These are phyloP conservation scores for Cercophora scortea DNA, from an alignment of 495 filamentous ascomycete genomes.

Conservation along the genomic window DNA sequence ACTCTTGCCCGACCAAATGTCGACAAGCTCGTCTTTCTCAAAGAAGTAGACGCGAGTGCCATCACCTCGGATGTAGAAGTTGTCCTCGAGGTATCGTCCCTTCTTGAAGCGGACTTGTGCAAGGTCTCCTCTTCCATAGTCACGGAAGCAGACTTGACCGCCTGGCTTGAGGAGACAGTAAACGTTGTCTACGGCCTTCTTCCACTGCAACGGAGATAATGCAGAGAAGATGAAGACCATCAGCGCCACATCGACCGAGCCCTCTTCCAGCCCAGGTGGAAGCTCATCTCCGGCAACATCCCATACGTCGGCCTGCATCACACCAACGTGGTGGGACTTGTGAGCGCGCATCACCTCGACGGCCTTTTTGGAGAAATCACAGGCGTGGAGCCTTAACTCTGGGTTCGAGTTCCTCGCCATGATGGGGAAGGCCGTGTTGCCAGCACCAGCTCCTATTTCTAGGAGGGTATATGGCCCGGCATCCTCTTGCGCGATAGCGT, in stretches of 20 bases:
- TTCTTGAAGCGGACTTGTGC: conserved; percentile 97
- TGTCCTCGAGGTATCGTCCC: conserved; percentile 83
- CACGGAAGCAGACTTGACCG: conserved; percentile 83
- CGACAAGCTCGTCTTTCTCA: conserved; percentile 68
- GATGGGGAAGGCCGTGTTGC: conserved; percentile 92
- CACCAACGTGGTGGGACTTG: conserved; percentile 50
- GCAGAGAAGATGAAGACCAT: conserved; percentile 98
- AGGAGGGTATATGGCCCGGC: conserved; percentile 59
- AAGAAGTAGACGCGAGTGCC: conserved; percentile 98
- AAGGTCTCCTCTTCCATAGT: conserved; percentile 91
- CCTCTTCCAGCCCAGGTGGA: conserved; percentile 67
- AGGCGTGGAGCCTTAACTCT: conserved; percentile 73
- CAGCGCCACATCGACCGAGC: conserved; percentile 77
- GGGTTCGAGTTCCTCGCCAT: conserved; percentile 72
- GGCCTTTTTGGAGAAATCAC: conserved; percentile 86
- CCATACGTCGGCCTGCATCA: conserved; percentile 85
- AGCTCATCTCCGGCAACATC: conserved; percentile 65
- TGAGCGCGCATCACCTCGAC: conserved; percentile 79
- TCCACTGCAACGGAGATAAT: conserved; percentile 77
- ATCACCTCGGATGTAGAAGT: conserved; percentile 93
- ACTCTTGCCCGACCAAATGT: conserved; percentile 60
- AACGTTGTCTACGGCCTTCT: conserved; percentile 72
- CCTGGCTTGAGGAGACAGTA: conserved; percentile 76
- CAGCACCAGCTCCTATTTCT: conserved; percentile 91
- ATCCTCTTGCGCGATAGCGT: conserved; percentile 54